Evolutionary conservation across 83 land plant genomes (phyloP), one percentile per base, ranked within the genome.

Genomic region (Diphasiastrum complanatum): DNA sequence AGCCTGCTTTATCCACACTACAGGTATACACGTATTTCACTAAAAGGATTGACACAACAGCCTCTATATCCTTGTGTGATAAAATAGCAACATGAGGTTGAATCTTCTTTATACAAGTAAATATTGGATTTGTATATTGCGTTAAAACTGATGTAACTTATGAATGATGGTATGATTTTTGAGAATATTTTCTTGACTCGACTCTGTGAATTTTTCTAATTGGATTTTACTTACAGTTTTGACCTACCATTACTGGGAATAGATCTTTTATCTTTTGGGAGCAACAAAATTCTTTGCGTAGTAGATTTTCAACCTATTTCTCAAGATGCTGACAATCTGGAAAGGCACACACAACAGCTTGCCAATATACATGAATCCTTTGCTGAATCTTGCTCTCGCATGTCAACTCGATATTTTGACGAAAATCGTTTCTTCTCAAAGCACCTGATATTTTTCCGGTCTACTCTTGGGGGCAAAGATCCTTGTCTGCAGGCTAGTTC

Each of bases 201-300:
- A 38, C 8, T 49, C 61, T 27, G 43, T 33, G 41, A 2, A 5
- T 5, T 33, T 3, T 18, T 37, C n/a, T 60, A 47, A n/a, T n/a
- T n/a, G n/a, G n/a, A n/a, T n/a, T n/a, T n/a, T n/a, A n/a, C 10
- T 28, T 58, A 53, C 72, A 74, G 77, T 35, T 62, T 47, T 47
- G 77, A 74, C 23, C 45, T 68, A 0, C 77, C 77, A 12, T 54
- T 74, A 51, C 73, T 74, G 35, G 77, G 77, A 11, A 74, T 74
- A 38, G 77, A 74, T 38, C 59, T 74, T 22, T 38, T 74, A 29
- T 68, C 77, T 11, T 68, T 74, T 62, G 77, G 77, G 43, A 53
- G 50, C 20, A 61, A 61, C 33, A 74, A 67, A 19, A 51, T 74
- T 11, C 55, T 74, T 11, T 74, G 66, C 20, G 73, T 74, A 1